A percentile compares a stretch with the other conserved stretches of the same genome.
Conservation (phyloP, 2,329 filamentous ascomycete genomes). For the Monilinia fructigena region DNA sequence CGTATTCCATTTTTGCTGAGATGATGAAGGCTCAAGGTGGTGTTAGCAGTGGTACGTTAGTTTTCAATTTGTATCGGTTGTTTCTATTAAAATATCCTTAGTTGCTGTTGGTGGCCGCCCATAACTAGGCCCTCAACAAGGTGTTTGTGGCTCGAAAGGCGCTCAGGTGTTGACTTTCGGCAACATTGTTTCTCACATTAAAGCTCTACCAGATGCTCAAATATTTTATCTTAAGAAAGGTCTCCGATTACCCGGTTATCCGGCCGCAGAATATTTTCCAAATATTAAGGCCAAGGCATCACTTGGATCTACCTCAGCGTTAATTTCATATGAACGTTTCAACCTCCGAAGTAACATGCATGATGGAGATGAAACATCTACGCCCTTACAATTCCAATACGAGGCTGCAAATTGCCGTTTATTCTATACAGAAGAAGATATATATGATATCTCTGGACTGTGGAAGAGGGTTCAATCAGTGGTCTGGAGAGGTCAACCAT, state of each 20-base stretch:
- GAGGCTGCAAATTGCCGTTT: constrained; percentile 60
- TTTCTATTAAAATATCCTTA: constrained; percentile 45
- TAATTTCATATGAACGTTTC: constrained; percentile 24
- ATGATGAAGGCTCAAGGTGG: constrained; percentile 50
- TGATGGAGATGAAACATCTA: constrained; percentile 31
- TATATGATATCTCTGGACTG: constrained; percentile 42
- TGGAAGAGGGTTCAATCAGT: constrained; percentile 49
- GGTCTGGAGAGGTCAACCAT: constrained; percentile 44
- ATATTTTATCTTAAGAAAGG: background rate
- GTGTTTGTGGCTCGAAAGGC: constrained; percentile 63
- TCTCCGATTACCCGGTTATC: constrained; percentile 25
- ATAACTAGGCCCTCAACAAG: constrained; percentile 54
- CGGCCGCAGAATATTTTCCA: constrained; percentile 43
- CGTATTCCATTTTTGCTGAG: constrained; percentile 58
- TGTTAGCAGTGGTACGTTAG: constrained; percentile 16
- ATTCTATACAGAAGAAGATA: constrained; percentile 53
- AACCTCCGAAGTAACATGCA: constrained; percentile 38
- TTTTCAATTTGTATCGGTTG: background rate
- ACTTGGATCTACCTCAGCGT: background rate
- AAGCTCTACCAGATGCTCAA: constrained; percentile 7
- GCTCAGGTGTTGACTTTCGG: constrained; percentile 37
- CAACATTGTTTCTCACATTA: background rate
- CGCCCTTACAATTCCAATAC: constrained; percentile 59
- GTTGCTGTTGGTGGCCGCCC: constrained; percentile 55
- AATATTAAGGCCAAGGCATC: background rate